Evolutionary conservation across 202 grass and related monocot genomes (phyloP).

Genomic region (Carex sylvatica): DNA sequence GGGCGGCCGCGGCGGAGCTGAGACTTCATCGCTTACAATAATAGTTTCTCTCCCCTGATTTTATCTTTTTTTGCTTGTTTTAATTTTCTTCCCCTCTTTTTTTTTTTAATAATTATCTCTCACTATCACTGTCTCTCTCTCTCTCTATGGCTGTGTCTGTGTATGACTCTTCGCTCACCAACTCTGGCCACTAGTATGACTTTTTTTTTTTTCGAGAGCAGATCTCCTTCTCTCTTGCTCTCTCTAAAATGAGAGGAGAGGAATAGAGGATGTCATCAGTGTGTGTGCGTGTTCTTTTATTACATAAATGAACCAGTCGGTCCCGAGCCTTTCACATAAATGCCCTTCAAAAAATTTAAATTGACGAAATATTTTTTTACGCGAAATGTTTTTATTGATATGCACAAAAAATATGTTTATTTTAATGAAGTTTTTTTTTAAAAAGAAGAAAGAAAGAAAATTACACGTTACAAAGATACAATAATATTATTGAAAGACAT

Average conservation of each 20-base stretch:
- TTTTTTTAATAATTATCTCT: conserved; percentile 19
- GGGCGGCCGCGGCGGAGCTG: conserved; percentile 48
- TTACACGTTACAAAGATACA: too few species aligned
- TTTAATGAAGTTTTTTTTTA: too few species aligned
- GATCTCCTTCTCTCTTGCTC: conserved; percentile 1
- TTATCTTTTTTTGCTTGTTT: conserved; percentile 33
- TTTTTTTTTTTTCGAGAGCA: conserved; percentile 16
- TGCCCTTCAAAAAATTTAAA: neutral
- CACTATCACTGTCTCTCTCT: conserved; percentile 27
- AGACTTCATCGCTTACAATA: conserved; percentile 41
- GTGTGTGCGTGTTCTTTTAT: conserved; percentile 17
- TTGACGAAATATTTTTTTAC: neutral
- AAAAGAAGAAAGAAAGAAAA: too few species aligned
- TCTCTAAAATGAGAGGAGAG: neutral
- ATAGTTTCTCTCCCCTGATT: conserved; percentile 19
- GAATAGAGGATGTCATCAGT: neutral
- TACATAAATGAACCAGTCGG: neutral
- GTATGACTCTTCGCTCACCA: conserved; percentile 56
- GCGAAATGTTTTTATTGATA: too few species aligned
- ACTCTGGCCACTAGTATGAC: conserved; percentile 57
- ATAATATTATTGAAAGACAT: too few species aligned
- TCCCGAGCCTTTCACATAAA: neutral
- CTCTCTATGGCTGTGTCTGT: neutral
- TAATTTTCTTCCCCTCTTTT: conserved; percentile 42
- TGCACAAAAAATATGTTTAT: too few species aligned